These are phyloP conservation scores for Cladophialophora chaetospira DNA, from an alignment of 2,329 filamentous ascomycete species.

Conservation along the genomic window DNA sequence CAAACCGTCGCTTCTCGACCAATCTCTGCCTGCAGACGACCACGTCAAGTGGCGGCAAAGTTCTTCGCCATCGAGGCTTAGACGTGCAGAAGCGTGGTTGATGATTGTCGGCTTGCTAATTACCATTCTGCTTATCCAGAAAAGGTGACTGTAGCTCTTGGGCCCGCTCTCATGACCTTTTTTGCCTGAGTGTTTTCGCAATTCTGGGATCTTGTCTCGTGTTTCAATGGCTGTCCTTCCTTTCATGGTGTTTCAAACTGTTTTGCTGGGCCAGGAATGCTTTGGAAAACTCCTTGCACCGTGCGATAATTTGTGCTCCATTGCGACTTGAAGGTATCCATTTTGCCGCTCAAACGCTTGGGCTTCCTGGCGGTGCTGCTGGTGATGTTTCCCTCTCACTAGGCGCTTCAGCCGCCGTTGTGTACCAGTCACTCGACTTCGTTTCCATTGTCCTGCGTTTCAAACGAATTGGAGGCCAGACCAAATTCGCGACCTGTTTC, in stretches of 20 bases:
- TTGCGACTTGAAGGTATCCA: background rate
- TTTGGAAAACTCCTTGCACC: background rate
- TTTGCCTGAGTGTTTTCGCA: too few species aligned
- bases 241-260: background rate
- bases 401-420: background rate
- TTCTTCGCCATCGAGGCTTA: slow-evolving; percentile 4
- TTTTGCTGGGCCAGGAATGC: background rate
- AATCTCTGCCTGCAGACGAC: background rate
- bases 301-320: background rate
- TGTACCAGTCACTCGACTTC: background rate
- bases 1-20: slow-evolving; percentile 1
- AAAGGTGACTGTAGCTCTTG: background rate
- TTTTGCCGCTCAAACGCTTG: background rate
- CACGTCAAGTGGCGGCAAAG: background rate
- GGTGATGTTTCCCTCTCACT: background rate
- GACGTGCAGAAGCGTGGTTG: background rate
- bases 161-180: too few species aligned
- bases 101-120: background rate
- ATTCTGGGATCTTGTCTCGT: too few species aligned
- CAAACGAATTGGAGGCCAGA: slow-evolving; percentile 1
- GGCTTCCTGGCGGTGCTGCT: background rate
- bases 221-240: background rate
- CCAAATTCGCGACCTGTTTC: background rate
- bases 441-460: background rate
- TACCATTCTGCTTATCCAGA: background rate